A percentile compares a stretch with the other conserved stretches of the same genome.
These are phyloP conservation scores for Blastocrithidia nonstop DNA, from an alignment of 208 protist genomes.

Conservation along the genomic window DNA sequence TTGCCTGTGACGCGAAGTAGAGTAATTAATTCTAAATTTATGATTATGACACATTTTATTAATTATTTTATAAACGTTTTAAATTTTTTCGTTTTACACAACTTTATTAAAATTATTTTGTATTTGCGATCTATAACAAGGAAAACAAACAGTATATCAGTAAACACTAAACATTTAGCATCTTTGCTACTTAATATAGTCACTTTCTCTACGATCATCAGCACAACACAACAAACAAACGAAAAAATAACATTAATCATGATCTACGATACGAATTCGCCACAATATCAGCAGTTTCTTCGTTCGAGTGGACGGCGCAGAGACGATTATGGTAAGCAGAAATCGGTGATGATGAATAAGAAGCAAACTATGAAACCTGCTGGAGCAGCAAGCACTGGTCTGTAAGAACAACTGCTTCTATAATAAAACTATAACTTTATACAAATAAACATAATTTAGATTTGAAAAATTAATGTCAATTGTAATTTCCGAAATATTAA, in stretches of 20 bases:
- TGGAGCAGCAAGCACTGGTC: constrained; percentile 75
- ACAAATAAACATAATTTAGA: background rate
- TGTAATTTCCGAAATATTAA: too few species aligned
- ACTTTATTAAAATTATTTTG: too few species aligned
- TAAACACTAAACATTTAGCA: too few species aligned
- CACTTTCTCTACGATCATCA: background rate
- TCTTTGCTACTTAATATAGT: background rate
- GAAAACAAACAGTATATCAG: too few species aligned
- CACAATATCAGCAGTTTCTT: constrained; percentile 89
- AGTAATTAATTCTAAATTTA: background rate
- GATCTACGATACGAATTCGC: constrained; percentile 88
- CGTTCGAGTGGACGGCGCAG: constrained; percentile 80
- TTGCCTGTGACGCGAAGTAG: background rate
- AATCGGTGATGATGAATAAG: constrained; percentile 31
- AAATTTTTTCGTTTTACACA: constrained; percentile 3
- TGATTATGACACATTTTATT: background rate
- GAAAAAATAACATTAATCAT: constrained; percentile 18
- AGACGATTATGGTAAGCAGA: constrained; percentile 76
- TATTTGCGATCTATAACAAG: too few species aligned
- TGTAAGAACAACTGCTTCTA: constrained; percentile 22
- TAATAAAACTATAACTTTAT: background rate
- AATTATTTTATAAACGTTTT: background rate
- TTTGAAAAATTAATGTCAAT: too few species aligned
- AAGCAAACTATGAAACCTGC: constrained; percentile 74
- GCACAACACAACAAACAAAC: background rate